Base-by-base conservation (phyloP, 345 rosid species). In the Rubroshorea leprosula region DNA sequence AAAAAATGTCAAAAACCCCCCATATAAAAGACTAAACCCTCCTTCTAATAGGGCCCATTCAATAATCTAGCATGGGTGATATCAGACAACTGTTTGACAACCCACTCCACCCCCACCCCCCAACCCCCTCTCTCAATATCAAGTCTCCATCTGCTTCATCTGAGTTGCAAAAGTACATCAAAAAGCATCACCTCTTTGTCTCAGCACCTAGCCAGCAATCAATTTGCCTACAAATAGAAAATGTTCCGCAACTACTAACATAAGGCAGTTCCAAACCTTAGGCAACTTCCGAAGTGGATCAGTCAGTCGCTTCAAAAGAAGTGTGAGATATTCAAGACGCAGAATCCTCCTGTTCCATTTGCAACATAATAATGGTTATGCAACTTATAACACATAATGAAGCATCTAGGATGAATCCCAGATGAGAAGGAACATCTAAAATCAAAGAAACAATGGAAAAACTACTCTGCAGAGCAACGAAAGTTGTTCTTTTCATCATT, bases 241-340 rank as follows among this genome's bases (percentile, higher is more conserved):
- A 48, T 17, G 31, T 49, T 29, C 49, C 38, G 14, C 21, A 21
- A n/a, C 49, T 51, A 15, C 43, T 14, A 35, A 57, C 4, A 62
- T 16, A 54, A 56, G 19, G 29, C 23, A 19, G 12, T 11, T 39
- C 23, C 70, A 45, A 74, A 92, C 99, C 99, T 89, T 89, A 58
- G 94, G 89, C 72, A 84, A 70, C 49, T 64, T 27, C 52, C 80
- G 86, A 48, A 93, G 96, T 54, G 97, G 97, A 65, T 76, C 77
- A 12, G 92, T 85, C 76, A 93, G 73, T 66, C 77, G 91, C 41
- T 76, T 80, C 68, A 80, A 70, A 72, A 93, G 76, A 55, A 78
- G 80, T 13, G 87, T 72, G 53, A 85, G 68, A 68, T 89, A 85
- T 17, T 93, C 94, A 54, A 89, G 75, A 52, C 97, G 91, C 67